A percentile compares a stretch with the other conserved stretches of the same genome.
Conservation (phyloP, 495 filamentous ascomycete genomes). For the Parathielavia appendiculata region DNA sequence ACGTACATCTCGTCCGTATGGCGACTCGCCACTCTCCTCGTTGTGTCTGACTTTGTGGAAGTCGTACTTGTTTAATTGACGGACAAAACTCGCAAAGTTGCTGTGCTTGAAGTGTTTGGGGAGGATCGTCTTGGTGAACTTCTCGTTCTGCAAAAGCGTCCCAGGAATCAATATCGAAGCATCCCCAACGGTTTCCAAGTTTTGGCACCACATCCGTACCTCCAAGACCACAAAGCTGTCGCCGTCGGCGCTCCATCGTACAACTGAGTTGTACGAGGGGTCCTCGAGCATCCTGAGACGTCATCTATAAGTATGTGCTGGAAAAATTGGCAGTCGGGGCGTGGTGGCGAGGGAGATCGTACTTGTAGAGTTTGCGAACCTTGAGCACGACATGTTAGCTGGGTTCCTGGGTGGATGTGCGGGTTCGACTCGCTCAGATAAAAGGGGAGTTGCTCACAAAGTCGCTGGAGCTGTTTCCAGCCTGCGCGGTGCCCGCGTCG, state of each 20-base stretch:
- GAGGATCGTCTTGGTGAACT: constrained; percentile 94
- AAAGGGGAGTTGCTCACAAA: constrained; percentile 38
- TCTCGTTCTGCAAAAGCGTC: constrained; percentile 73
- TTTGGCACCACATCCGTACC: constrained; percentile 47
- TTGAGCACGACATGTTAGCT: constrained; percentile 35
- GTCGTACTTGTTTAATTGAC: constrained; percentile 98
- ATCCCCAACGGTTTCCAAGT: background rate
- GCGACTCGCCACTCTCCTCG: constrained; percentile 86
- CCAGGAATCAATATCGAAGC: background rate
- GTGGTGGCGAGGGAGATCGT: constrained; percentile 13
- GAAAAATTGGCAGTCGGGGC: background rate
- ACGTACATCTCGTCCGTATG: constrained; percentile 84
- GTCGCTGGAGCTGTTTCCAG: constrained; percentile 47
- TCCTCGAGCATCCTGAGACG: constrained; percentile 88
- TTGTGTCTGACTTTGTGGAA: constrained; percentile 99
- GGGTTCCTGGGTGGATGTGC: background rate
- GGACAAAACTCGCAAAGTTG: constrained; percentile 98
- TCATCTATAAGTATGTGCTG: constrained; percentile 27
- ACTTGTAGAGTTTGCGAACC: constrained; percentile 99
- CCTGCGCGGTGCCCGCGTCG: constrained; percentile 36
- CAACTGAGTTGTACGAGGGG: constrained; percentile 83
- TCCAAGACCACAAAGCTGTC: constrained; percentile 97
- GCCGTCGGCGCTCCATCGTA: constrained; percentile 90
- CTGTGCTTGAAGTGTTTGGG: constrained; percentile 99
- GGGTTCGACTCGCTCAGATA: constrained; percentile 1